Evolutionary conservation across 2,329 filamentous ascomycete genomes (phyloP), one percentile per base, ranked within the genome.

Genomic region (Pyricularia pennisetigena): DNA sequence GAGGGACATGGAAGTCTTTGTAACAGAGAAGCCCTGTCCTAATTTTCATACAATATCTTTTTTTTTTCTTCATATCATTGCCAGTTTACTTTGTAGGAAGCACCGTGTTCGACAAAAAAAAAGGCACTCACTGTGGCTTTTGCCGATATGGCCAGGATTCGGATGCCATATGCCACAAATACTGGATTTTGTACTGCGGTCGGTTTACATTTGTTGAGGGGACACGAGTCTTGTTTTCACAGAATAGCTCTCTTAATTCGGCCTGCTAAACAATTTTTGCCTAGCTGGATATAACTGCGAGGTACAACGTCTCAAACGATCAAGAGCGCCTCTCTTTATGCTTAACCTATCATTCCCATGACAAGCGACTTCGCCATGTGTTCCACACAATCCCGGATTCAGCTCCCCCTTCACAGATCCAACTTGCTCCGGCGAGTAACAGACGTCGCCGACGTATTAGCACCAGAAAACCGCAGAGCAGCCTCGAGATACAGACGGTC

Each of bases 401-500:
- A n/a, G n/a, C n/a, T n/a, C n/a, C 2, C 20, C 20, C 41, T n/a
- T 54, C 35, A 62, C 59, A 62, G 16, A 28, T 62, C 59, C 24
- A 62, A 16, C 24, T 16, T 62, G 59, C 28, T 28, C 16, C 24
- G 59, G 59, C 10, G 24, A 29, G 59, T 28, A 28, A 20, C 6
- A 16, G 59, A 14, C 59, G 59, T 5, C 14, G 12, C 4, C 24
- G 26, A 6, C 12, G 10, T 29, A 20, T 62, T 26, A 16, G 10
- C 14, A 3, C 24, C 26, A 8, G 65, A 26, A 28, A 49, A 66
- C 10, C 41, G 41, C 49, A 28, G 8, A 23, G 66, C 66, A 26
- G 5, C 66, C 23, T 64, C 32, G 14, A 67, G 59, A 28, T 67
- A 67, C 32, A 64, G 24, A 12, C 59, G 66, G 16, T 67, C 66